Evolutionary conservation across 2,329 filamentous ascomycete species (phyloP).

Genomic region (Domatiomyces globalis): DNA sequence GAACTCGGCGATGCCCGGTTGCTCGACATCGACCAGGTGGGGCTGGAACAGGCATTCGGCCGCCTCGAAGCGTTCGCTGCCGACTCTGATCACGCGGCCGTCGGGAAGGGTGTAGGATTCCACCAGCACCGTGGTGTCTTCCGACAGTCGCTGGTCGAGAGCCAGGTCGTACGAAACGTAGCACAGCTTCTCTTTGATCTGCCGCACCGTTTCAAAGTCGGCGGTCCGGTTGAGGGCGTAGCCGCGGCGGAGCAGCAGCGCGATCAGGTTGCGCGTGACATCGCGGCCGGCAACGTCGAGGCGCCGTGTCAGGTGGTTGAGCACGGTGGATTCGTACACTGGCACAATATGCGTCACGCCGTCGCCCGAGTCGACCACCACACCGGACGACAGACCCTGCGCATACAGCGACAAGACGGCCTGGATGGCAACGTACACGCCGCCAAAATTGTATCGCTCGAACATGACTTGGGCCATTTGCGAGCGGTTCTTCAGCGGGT

Average conservation of each 20-base stretch:
- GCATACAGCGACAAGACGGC: constrained; percentile 92
- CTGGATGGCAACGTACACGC: constrained; percentile 96
- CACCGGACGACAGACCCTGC: constrained; percentile 81
- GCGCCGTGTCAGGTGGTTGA: constrained; percentile 89
- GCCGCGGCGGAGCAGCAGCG: constrained; percentile 78
- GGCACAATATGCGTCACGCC: constrained; percentile 98
- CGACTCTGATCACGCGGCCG: constrained; percentile 87
- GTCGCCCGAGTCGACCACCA: constrained; percentile 97
- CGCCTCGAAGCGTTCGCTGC: constrained; percentile 93
- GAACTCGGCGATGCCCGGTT: constrained; percentile 91
- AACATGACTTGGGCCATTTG: constrained; percentile 99
- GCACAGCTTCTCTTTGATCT: constrained; percentile 99
- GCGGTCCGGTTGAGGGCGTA: constrained; percentile 96
- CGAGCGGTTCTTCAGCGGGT: constrained; percentile 90
- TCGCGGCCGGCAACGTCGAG: constrained; percentile 93
- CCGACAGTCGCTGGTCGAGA: constrained; percentile 85
- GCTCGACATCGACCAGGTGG: constrained; percentile 92
- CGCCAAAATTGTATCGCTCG: constrained; percentile 88
- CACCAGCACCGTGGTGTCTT: constrained; percentile 93
- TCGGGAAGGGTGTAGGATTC: constrained; percentile 97
- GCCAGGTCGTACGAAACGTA: constrained; percentile 98
- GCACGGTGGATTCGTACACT: constrained; percentile 93
- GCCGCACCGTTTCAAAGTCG: constrained; percentile 95
- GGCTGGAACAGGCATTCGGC: constrained; percentile 98
- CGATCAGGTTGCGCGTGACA: constrained; percentile 96